These are phyloP conservation scores for Sanguinoderma infundibulare DNA, from an alignment of 1,284 basidiomycete species.

Conservation along the genomic window DNA sequence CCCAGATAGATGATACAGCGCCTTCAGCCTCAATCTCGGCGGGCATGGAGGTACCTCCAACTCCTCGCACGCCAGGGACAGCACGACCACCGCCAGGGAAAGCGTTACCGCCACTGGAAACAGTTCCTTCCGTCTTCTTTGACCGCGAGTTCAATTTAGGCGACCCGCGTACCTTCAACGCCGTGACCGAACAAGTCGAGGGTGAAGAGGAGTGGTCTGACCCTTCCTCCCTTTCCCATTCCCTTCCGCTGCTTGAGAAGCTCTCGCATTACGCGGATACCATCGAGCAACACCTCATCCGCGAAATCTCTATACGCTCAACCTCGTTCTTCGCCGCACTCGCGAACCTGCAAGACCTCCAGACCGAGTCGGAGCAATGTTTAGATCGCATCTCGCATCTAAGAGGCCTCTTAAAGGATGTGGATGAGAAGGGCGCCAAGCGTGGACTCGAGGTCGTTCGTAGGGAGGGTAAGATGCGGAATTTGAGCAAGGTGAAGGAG, in stretches of 20 bases:
- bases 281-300: constrained; percentile 93
- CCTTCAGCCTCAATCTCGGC: constrained; percentile 34
- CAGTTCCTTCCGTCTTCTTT: constrained; percentile 87
- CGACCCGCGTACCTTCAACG: constrained; percentile 82
- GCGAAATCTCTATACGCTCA: constrained; percentile 90
- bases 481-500: constrained; percentile 61
- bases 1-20: constrained; percentile 42
- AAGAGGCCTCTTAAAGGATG: constrained; percentile 71
- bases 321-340: constrained; percentile 97
- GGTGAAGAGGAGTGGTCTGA: constrained; percentile 45
- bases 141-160: constrained; percentile 82
- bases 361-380: constrained; percentile 87
- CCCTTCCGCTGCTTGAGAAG: constrained; percentile 85
- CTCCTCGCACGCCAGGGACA: constrained; percentile 38
- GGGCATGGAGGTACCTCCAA: constrained; percentile 22
- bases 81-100: constrained; percentile 38
- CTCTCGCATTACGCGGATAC: constrained; percentile 94
- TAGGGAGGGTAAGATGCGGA: constrained; percentile 65
- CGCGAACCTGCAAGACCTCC: constrained; percentile 91
- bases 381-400: constrained; percentile 78
- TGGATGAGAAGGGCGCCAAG: constrained; percentile 80
- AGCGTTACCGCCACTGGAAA: constrained; percentile 70
- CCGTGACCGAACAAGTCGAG: constrained; percentile 66
- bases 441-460: constrained; percentile 79
- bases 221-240: constrained; percentile 64